These are phyloP conservation scores for Dictyostelium firmibasis DNA, from an alignment of 78 protist genomes.

Conservation along the genomic window DNA sequence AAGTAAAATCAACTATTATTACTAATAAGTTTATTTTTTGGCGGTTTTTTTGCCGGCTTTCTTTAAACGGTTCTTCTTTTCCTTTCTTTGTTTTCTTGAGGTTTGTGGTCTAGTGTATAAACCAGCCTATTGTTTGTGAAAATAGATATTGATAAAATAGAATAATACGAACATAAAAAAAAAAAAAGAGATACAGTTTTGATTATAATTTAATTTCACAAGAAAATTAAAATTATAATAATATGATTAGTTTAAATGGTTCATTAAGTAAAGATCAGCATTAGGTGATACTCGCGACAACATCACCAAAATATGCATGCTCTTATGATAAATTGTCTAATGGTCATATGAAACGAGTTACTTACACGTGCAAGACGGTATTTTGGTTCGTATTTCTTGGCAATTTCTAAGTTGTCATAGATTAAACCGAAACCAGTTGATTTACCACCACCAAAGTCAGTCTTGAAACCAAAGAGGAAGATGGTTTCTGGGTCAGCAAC, in stretches of 20 bases:
- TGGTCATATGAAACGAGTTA: not conserved
- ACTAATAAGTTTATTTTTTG: not conserved
- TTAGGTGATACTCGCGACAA: not conserved
- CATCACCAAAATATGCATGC: not conserved
- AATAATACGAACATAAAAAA: not conserved
- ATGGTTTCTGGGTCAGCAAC: slow-evolving; percentile 85
- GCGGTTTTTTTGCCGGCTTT: slow-evolving; percentile 63
- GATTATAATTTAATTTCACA: not conserved
- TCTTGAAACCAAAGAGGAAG: slow-evolving; percentile 94
- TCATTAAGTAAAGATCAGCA: not conserved
- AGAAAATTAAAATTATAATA: not conserved
- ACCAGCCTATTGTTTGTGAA: slow-evolving; percentile 20
- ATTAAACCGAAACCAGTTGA: slow-evolving; percentile 97
- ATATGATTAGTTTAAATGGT: not conserved
- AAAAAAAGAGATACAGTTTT: not conserved
- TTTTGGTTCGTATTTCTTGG: slow-evolving; percentile 95
- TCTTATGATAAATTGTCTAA: not conserved
- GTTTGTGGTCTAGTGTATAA: slow-evolving; percentile 61
- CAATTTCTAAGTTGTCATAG: slow-evolving; percentile 93
- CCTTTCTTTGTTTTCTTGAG: slow-evolving; percentile 96
- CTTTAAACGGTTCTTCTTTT: slow-evolving; percentile 96
- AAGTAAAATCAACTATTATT: not conserved
- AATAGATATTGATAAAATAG: not conserved
- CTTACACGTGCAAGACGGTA: slow-evolving; percentile 92
- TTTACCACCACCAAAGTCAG: slow-evolving; percentile 98